phyloP scores from a whole-genome alignment of 169 alveolate species.

The Babesia gibsoni region DNA sequence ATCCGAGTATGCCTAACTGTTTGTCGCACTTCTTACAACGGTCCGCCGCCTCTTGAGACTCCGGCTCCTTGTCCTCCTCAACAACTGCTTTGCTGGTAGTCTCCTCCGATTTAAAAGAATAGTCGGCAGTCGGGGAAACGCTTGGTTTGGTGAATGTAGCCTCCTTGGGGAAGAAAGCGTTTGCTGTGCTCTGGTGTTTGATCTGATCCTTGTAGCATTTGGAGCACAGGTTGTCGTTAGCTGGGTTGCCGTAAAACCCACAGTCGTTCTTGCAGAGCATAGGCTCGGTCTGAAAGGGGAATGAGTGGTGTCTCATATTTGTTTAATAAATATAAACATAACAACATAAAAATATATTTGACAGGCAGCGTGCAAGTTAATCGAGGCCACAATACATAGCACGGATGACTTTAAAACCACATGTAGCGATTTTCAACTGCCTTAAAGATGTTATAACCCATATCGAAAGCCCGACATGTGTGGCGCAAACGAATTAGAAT shows the following conservation, averaged over 20 bases:
- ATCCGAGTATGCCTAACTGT: slow-evolving; percentile 88
- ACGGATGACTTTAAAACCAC: too few species aligned
- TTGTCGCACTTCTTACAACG: slow-evolving; percentile 87
- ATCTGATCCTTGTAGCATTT: slow-evolving; percentile 84
- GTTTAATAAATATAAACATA: not conserved
- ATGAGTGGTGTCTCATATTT: not conserved
- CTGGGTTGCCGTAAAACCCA: slow-evolving; percentile 90
- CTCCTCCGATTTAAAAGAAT: not conserved
- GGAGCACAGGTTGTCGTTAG: slow-evolving; percentile 86
- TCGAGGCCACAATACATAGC: too few species aligned
- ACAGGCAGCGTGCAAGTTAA: too few species aligned
- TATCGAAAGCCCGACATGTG: too few species aligned
- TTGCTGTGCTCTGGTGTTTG: slow-evolving; percentile 63
- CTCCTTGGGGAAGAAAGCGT: slow-evolving; percentile 20
- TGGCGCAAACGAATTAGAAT: too few species aligned
- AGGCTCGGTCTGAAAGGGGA: slow-evolving; percentile 31
- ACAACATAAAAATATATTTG: not conserved
- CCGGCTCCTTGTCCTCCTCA: slow-evolving; percentile 8
- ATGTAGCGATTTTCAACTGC: too few species aligned
- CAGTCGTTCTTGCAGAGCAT: slow-evolving; percentile 79
- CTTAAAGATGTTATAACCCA: too few species aligned
- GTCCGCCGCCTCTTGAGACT: slow-evolving; percentile 50
- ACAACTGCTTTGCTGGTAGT: slow-evolving; percentile 1
- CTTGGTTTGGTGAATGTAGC: slow-evolving; percentile 18
- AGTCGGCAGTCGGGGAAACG: not conserved